Evolutionary conservation across 2,329 filamentous ascomycete species (phyloP), one percentile per base, ranked within the genome.

Genomic region (Ophiosphaerella narmari): DNA sequence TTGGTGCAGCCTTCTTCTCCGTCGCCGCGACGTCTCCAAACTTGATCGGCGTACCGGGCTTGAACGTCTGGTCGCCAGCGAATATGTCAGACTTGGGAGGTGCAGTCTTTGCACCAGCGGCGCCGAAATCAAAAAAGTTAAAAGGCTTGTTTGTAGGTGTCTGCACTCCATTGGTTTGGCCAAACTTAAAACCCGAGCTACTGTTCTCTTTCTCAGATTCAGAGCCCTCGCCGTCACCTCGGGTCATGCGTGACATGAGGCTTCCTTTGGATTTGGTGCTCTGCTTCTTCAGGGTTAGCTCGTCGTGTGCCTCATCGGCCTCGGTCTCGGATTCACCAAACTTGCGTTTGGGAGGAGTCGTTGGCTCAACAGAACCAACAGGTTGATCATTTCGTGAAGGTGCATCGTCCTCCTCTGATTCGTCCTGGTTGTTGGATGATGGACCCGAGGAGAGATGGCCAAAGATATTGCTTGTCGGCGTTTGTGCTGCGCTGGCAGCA

Each of bases 11-110:
- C 46, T 60, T 62, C 46, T 59, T 62, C 40, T 65, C 62, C 1
- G 62, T 57, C 14, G 59, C 54, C 34, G 59, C 43, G 21, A 43
- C 55, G 23, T 49, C 52, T 14, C 67, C 61, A 46, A 74, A 74
- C 51, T 72, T 71, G 58, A 74, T 71, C 3, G 68, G 69, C 21
- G 51, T 66, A 26, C 65, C 67, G n/a, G 43, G 43, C 51, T 74
- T 74, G 60, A 64, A 74, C 1, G 71, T 74, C 52, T 73, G 66
- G 44, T 74, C 70, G 12, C 68, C 69, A 16, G 57, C 65, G 49
- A 70, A 71, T 1, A 55, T 55, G 23, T 59, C 56, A 13, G 63
- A 51, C 45, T 70, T 71, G 13, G 67, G 53, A 2, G 67, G 58
- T 13, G 62, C 66, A 7, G 65, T 58, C 32, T 67, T 60, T 9